A percentile compares a stretch with the other conserved stretches of the same genome.
Evolutionary conservation across 352 stramenopile species (phyloP).

Genomic region (Pythium dissimile): DNA sequence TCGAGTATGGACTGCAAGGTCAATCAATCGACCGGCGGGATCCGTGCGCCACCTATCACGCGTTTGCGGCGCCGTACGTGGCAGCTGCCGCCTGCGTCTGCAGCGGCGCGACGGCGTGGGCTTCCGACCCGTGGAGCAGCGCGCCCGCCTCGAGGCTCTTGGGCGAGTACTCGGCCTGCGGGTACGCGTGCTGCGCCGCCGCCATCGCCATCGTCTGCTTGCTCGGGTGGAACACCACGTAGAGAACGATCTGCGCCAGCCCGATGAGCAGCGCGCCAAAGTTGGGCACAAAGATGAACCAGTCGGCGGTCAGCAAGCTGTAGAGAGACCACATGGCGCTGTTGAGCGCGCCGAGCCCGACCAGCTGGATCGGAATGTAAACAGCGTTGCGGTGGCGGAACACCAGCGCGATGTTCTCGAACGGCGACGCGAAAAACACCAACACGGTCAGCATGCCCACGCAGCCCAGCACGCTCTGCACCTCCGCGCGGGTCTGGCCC

Average conservation of each 20-base stretch:
- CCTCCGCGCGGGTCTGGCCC: slow-evolving; percentile 8
- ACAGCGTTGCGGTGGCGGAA: slow-evolving; percentile 39
- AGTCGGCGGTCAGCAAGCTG: slow-evolving; percentile 33
- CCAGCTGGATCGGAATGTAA: slow-evolving; percentile 53
- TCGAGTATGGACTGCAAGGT: too few relatives aligned
- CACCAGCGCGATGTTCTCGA: slow-evolving; percentile 49
- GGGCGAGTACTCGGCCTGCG: not conserved
- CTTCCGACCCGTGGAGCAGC: not conserved
- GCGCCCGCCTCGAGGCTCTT: not conserved
- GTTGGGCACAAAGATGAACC: slow-evolving; percentile 57
- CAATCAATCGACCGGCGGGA: too few relatives aligned
- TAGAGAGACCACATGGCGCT: slow-evolving; percentile 52
- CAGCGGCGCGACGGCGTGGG: not conserved
- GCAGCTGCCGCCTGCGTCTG: not conserved
- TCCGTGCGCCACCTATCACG: too few relatives aligned
- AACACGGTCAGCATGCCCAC: slow-evolving; percentile 37
- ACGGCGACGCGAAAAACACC: slow-evolving; percentile 55
- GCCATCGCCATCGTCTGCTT: not conserved
- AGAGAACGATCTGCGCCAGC: slow-evolving; percentile 33
- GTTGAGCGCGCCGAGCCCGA: slow-evolving; percentile 41
- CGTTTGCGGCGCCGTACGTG: slow-evolving; percentile 1
- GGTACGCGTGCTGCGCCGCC: not conserved
- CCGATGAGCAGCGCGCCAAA: slow-evolving; percentile 29
- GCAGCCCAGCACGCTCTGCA: slow-evolving; percentile 32
- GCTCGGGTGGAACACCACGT: slow-evolving; percentile 41